A percentile compares a stretch with the other conserved stretches of the same genome.
These are phyloP conservation scores for Solanum tarijense DNA, from an alignment of 257 asterid genomes.

Conservation along the genomic window DNA sequence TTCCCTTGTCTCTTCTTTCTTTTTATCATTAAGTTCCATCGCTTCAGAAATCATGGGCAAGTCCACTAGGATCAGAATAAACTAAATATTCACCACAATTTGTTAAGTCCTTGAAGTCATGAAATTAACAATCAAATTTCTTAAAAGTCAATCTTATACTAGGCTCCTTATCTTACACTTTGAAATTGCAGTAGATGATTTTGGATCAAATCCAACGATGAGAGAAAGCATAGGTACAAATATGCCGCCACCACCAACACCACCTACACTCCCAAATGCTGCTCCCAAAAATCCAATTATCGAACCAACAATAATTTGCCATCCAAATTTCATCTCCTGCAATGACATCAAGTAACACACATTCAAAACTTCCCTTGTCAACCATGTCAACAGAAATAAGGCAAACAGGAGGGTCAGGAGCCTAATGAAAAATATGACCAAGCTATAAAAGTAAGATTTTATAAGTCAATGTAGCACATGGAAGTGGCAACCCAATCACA, in stretches of 20 bases:
- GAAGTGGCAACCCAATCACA: background rate
- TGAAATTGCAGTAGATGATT: constrained; percentile 92
- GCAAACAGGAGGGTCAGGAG: background rate
- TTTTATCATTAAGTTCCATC: background rate
- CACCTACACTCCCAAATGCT: constrained; percentile 96
- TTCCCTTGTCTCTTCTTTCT: background rate
- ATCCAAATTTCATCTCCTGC: constrained; percentile 71
- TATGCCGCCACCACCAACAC: constrained; percentile 98
- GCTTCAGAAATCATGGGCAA: background rate
- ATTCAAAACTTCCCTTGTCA: background rate
- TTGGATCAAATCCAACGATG: constrained; percentile 80
- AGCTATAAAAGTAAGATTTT: background rate
- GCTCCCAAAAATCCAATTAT: constrained; percentile 92
- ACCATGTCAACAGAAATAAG: background rate
- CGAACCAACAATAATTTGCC: constrained; percentile 66
- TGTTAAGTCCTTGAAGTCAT: background rate
- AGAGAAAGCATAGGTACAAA: constrained; percentile 93
- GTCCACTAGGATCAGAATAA: background rate
- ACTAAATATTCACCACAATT: background rate
- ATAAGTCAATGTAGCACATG: background rate
- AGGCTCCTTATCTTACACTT: constrained; percentile 51
- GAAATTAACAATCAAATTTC: background rate
- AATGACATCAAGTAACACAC: background rate
- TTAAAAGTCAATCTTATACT: background rate
- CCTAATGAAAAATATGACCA: background rate